Evolutionary conservation across 1,139 yeast species (phyloP).

Genomic region (Eremothecium coryli): DNA sequence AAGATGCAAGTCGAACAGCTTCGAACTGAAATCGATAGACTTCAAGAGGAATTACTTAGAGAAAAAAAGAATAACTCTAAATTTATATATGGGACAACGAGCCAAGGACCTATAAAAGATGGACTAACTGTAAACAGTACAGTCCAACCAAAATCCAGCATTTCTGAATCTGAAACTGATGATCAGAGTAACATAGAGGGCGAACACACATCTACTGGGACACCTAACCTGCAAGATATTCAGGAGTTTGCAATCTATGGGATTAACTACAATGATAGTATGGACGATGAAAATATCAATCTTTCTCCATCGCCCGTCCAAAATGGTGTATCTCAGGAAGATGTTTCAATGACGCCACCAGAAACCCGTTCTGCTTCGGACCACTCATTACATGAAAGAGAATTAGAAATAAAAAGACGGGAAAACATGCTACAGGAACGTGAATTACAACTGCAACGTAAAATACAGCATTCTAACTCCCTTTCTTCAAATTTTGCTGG

Average conservation of each 20-base stretch:
- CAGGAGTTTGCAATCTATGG: conserved; percentile 29
- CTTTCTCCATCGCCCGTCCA: conserved; percentile 9
- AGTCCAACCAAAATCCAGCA: background rate
- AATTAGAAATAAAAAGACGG: background rate
- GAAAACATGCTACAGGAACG: background rate
- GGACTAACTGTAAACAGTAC: background rate
- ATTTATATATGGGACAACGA: background rate
- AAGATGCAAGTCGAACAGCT: background rate
- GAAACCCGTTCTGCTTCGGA: background rate
- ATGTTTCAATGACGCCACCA: background rate
- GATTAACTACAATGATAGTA: conserved; percentile 25
- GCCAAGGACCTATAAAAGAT: background rate
- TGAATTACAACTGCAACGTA: background rate
- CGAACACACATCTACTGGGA: conserved; percentile 22
- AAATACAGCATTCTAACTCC: no score
- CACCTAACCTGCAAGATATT: conserved; percentile 28
- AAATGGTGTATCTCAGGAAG: background rate
- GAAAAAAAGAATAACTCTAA: conserved; percentile 10
- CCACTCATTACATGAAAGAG: background rate
- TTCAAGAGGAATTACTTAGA: background rate
- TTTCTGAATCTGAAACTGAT: background rate
- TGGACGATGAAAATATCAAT: conserved; percentile 17
- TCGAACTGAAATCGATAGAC: background rate
- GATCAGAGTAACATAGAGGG: conserved; percentile 1
- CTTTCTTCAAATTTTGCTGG: no score